Evolutionary conservation across 1,284 basidiomycete species (phyloP).

Genomic region (Cystobasidium pallidum): DNA sequence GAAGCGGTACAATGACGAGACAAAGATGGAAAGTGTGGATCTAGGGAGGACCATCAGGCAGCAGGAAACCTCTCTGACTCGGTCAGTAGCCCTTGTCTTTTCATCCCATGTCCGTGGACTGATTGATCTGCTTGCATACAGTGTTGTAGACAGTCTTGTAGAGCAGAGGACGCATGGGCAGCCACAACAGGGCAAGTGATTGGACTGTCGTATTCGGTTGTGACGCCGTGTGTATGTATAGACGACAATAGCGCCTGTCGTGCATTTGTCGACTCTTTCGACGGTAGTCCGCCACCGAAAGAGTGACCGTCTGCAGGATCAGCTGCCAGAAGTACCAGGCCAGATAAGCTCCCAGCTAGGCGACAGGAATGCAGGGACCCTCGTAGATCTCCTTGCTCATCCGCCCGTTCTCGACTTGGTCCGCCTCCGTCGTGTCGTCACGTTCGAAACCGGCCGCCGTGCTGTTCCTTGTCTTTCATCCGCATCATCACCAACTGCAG

Average conservation of each 20-base stretch:
- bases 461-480: constrained; percentile 2
- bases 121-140: background rate
- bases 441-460: background rate
- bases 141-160: constrained; percentile 17
- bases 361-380: no score
- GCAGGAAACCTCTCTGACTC: constrained; percentile 27
- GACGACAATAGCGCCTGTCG: no score
- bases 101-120: background rate
- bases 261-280: no score
- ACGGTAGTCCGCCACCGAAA: no score
- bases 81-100: background rate
- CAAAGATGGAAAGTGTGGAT: constrained; percentile 30
- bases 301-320: no score
- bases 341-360: no score
- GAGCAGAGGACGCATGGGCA: constrained; percentile 10
- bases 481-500: background rate
- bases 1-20: background rate
- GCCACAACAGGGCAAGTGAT: background rate
- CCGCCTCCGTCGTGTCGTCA: background rate
- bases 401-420: background rate
- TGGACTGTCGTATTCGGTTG: background rate
- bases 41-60: constrained; percentile 18
- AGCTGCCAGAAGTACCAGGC: no score
- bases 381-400: background rate
- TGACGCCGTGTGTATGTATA: background rate